phyloP scores from a whole-genome alignment of 2,329 filamentous ascomycete species.

The Nemania sp. region DNA sequence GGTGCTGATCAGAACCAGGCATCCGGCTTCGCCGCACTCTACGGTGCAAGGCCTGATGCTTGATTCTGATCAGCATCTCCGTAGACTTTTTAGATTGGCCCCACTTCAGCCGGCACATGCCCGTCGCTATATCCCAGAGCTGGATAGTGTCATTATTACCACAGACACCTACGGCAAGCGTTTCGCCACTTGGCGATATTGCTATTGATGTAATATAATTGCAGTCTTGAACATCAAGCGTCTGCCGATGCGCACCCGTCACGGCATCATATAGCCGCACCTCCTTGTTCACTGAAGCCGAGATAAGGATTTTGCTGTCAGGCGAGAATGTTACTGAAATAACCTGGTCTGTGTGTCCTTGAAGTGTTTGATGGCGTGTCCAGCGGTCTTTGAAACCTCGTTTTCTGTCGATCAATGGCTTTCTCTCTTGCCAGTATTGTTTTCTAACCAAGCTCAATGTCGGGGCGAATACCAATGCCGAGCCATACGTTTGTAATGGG shows the following conservation, averaged over 20 bases:
- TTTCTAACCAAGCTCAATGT: background rate
- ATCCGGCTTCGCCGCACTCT: no score
- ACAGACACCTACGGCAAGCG: background rate
- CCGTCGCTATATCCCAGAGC: background rate
- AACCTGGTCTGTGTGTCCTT: background rate
- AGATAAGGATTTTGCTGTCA: background rate
- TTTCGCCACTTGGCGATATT: background rate
- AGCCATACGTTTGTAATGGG: constrained; percentile 7
- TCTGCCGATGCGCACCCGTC: background rate
- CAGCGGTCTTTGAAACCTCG: background rate
- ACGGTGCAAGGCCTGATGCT: no score
- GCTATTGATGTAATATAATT: background rate
- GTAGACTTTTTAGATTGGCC: no score
- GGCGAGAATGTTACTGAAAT: background rate
- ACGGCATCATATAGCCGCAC: background rate
- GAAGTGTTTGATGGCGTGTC: background rate
- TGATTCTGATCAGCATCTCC: no score
- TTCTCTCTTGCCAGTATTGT: background rate
- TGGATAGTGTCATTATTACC: background rate
- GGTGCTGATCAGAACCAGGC: no score
- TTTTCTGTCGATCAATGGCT: background rate
- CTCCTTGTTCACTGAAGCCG: background rate
- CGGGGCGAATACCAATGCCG: constrained; percentile 4
- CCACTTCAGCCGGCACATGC: background rate
- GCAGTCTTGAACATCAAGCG: background rate